Base-by-base conservation (phyloP, 768 basidiomycete genomes). In the Obba rivulosa region DNA sequence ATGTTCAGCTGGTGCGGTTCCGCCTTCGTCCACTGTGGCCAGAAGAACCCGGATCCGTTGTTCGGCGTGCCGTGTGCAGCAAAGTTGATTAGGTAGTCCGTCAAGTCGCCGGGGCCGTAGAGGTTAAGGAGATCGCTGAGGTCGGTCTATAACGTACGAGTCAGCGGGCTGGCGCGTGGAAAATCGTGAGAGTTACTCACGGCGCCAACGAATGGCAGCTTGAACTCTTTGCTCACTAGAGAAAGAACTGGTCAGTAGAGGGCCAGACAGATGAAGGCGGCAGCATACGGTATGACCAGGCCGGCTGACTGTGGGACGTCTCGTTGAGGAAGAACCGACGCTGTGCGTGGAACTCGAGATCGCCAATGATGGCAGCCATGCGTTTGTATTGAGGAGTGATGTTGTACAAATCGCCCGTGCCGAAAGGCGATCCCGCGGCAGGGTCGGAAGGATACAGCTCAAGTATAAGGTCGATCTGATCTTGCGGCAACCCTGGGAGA, bases 81-180 rank as follows among this genome's bases (percentile, higher is more conserved):
- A 49, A 77, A 77, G 36, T 70, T 66, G 43, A 78, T 67, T 17
- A 79, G 63, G 53, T 73, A 72, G 55, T 76, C 73, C 4, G 71
- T 59, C 57, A 79, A 60, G 49, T 78, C 75, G 17, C 67, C 66
- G 3, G 62, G 68, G 1, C 62, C 65, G 48, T 73, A 79, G 17
- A 73, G 57, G 24, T 73, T 68, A 11, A 66, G 46, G 4, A 78
- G n/a, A 52, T 81, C 77, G 0, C 71, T 66, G 13, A 50, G 57
- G 45, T 81, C 78, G 22, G 65, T 62, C 75, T 77, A 18, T 4
- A 4, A 4, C 18, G n/a, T 8, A 9, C 22, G 25, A 11, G 4
- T 43, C 23, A 31, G 28, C 28, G 13, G 13, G 7, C 28, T 31
- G 28, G 13, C 28, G 28, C 28, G 28, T 5, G 7, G 28, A 31